These are phyloP conservation scores for Pyrus communis DNA, from an alignment of 306 rosid species.

Conservation along the genomic window DNA sequence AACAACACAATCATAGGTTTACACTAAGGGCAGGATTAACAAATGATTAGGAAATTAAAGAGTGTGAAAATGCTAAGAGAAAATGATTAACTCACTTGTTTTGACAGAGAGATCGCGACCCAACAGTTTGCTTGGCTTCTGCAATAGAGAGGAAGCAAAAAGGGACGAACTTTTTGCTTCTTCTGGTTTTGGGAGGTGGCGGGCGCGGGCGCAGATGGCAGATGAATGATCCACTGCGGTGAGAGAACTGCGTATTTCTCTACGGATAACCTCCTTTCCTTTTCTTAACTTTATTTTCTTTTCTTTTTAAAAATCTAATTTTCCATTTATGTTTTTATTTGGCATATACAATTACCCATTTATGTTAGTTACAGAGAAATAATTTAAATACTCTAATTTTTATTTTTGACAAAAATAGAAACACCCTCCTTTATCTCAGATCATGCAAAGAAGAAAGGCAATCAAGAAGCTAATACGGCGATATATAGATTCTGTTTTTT, in stretches of 20 bases:
- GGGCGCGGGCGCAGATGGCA: not conserved
- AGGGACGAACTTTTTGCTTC: not conserved
- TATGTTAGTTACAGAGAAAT: not conserved
- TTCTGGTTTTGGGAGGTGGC: not conserved
- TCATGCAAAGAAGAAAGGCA: too few species aligned
- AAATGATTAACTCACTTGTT: not conserved
- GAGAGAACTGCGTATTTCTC: not conserved
- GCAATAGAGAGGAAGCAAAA: not conserved
- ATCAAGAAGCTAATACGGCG: too few species aligned
- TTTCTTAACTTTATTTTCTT: not conserved
- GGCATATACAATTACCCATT: not conserved
- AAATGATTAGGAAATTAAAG: not conserved
- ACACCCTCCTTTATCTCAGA: too few species aligned
- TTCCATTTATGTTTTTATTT: not conserved
- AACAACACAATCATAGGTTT: not conserved
- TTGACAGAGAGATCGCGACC: not conserved
- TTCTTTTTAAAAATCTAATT: not conserved
- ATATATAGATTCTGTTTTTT: too few species aligned
- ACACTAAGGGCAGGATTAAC: not conserved
- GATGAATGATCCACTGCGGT: not conserved
- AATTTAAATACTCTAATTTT: too few species aligned
- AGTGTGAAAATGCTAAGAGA: not conserved
- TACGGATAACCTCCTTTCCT: not conserved
- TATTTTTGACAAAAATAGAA: too few species aligned
- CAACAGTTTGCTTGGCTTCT: not conserved